Evolutionary conservation across 2,329 filamentous ascomycete species (phyloP).

Genomic region (Hypoxylon sp.): DNA sequence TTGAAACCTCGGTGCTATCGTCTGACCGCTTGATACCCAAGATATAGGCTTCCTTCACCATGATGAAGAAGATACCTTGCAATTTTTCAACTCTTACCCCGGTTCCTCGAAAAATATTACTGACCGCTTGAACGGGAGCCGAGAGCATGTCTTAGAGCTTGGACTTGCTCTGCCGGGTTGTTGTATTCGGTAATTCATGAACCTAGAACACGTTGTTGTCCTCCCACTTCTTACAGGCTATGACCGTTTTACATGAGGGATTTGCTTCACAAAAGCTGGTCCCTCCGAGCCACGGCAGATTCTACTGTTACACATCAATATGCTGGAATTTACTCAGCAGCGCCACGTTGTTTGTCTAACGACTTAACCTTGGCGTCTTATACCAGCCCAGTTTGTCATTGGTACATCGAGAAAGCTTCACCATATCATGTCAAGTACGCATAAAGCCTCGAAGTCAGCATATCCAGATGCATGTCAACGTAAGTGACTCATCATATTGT

Average conservation of each 20-base stretch:
- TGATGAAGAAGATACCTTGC: slow-evolving; percentile 36
- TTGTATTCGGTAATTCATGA: slow-evolving; percentile 32
- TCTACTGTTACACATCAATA: slow-evolving; percentile 13
- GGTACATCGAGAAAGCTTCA: slow-evolving; percentile 24
- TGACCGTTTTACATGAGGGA: slow-evolving; percentile 23
- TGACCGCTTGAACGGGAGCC: slow-evolving; percentile 34
- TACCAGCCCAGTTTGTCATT: slow-evolving; percentile 17
- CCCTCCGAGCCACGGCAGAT: slow-evolving; percentile 6
- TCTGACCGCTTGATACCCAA: slow-evolving; percentile 39
- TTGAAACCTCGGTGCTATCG: slow-evolving; percentile 9
- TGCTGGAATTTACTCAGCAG: slow-evolving; percentile 16
- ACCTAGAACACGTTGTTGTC: slow-evolving; percentile 45
- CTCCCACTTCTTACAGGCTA: slow-evolving; percentile 45
- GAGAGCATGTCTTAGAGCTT: slow-evolving; percentile 6
- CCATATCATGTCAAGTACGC: slow-evolving; percentile 6
- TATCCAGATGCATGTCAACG: slow-evolving; percentile 15
- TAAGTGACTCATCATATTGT: slow-evolving; percentile 14
- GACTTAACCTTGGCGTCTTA: slow-evolving; percentile 10
- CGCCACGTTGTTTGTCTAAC: slow-evolving; percentile 32
- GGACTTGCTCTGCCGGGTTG: slow-evolving; percentile 7
- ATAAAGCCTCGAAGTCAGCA: slow-evolving; percentile 13
- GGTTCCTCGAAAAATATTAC: slow-evolving; percentile 9
- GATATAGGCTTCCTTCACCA: slow-evolving; percentile 24
- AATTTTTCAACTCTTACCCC: slow-evolving; percentile 27
- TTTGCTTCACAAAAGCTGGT: slow-evolving; percentile 18